Conservation (phyloP, 768 basidiomycete species). For the Trametes elegans region DNA sequence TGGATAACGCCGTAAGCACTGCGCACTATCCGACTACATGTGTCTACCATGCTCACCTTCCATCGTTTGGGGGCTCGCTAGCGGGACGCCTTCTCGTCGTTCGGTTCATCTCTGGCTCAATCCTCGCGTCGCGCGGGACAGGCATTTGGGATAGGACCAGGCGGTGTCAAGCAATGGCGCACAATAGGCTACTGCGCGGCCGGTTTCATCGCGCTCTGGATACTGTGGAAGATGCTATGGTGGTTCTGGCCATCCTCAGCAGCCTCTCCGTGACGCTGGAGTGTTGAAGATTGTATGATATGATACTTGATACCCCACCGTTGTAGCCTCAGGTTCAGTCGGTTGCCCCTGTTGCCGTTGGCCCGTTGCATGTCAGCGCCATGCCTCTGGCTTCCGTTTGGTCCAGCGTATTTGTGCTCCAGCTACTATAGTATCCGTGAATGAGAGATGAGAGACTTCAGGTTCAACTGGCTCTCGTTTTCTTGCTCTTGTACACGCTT, state of each 20-base stretch:
- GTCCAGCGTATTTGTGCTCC: too few species aligned
- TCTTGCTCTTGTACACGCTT: too few species aligned
- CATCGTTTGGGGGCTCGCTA: slow-evolving; percentile 24
- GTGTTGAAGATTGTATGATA: neutral
- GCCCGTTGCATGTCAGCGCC: too few species aligned
- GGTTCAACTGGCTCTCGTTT: too few species aligned
- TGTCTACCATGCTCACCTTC: neutral
- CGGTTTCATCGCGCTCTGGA: slow-evolving; percentile 43
- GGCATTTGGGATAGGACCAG: slow-evolving; percentile 69
- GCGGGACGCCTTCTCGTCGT: slow-evolving; percentile 66
- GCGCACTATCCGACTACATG: neutral
- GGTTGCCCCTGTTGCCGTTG: too few species aligned
- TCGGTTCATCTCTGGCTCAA: slow-evolving; percentile 59
- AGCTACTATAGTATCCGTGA: too few species aligned
- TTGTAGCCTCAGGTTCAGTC: too few species aligned
- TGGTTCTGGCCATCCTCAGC: slow-evolving; percentile 25
- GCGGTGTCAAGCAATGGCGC: slow-evolving; percentile 66
- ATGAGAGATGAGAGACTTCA: too few species aligned
- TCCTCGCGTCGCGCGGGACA: slow-evolving; percentile 69
- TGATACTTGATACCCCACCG: too few species aligned
- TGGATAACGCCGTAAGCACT: slow-evolving; percentile 69
- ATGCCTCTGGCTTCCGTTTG: too few species aligned
- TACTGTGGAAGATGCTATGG: slow-evolving; percentile 24
- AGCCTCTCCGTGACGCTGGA: neutral
- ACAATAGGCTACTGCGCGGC: slow-evolving; percentile 61